Conservation (phyloP, 768 basidiomycete genomes). For the Ramaria sp. region DNA sequence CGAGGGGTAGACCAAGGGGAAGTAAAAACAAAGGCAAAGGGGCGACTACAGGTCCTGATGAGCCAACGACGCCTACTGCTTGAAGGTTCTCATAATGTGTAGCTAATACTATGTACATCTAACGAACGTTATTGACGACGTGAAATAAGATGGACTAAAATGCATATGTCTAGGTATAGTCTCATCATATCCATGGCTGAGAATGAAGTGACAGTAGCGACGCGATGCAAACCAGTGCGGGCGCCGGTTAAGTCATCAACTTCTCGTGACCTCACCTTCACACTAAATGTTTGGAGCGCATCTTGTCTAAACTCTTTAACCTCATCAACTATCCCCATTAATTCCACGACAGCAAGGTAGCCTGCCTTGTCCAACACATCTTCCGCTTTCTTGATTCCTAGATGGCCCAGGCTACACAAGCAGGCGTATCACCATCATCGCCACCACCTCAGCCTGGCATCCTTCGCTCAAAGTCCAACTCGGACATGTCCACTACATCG, state of each 20-base stretch:
- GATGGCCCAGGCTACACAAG: not conserved
- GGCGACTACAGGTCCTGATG: not conserved
- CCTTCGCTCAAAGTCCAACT: constrained; percentile 6
- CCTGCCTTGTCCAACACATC: not conserved
- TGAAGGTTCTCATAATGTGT: not conserved
- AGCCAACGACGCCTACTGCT: not conserved
- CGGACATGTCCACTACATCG: not conserved
- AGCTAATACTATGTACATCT: no score
- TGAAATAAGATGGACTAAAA: no score
- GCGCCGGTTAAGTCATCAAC: not conserved
- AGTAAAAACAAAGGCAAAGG: constrained; percentile 40
- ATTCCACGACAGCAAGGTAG: not conserved
- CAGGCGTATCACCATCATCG: not conserved
- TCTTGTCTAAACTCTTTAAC: not conserved
- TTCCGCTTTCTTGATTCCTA: not conserved
- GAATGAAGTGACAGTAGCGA: not conserved
- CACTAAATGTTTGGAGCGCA: not conserved
- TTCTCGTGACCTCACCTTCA: not conserved
- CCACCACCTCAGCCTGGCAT: constrained; percentile 1
- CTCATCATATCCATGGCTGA: not conserved
- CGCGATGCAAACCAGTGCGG: not conserved
- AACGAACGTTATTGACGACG: no score
- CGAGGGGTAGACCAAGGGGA: constrained; percentile 58
- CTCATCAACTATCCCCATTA: not conserved
- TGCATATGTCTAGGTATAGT: no score